These are phyloP conservation scores for Chrysanthemum seticuspe DNA, from an alignment of 129 eudicot genomes.

Conservation along the genomic window DNA sequence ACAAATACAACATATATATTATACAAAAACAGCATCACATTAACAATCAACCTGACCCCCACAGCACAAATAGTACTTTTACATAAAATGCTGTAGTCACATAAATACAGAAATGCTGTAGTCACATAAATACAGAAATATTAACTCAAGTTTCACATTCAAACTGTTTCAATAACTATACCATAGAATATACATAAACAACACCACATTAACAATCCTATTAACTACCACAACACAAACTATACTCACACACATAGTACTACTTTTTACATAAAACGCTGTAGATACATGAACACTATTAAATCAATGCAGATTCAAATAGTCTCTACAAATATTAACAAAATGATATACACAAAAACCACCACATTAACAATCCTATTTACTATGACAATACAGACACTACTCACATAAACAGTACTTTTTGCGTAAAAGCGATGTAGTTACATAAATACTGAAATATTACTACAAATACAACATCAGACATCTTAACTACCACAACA, in stretches of 20 bases:
- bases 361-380: not conserved
- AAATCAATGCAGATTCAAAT: conserved; percentile 20
- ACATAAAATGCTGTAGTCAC: not conserved
- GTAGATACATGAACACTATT: conserved; percentile 9
- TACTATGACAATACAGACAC: too few relatives aligned
- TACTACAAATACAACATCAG: not conserved
- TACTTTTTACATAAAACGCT: conserved; percentile 15
- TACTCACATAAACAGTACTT: too few relatives aligned
- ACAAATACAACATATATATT: too few relatives aligned
- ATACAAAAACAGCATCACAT: too few relatives aligned
- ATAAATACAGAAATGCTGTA: not conserved
- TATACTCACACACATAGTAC: too few relatives aligned
- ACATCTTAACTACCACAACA: conserved; percentile 20
- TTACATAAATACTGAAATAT: not conserved
- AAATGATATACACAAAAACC: not conserved
- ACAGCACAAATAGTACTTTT: too few relatives aligned
- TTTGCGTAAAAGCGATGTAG: too few relatives aligned
- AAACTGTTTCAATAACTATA: not conserved
- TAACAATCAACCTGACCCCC: too few relatives aligned
- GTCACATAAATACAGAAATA: not conserved
- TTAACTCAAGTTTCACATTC: not conserved
- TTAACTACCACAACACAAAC: too few relatives aligned
- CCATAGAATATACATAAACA: too few relatives aligned
- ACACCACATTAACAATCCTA: too few relatives aligned
- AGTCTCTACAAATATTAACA: not conserved